These are phyloP conservation scores for Herpetomonas tarakana DNA, from an alignment of 208 protist species.

Conservation along the genomic window DNA sequence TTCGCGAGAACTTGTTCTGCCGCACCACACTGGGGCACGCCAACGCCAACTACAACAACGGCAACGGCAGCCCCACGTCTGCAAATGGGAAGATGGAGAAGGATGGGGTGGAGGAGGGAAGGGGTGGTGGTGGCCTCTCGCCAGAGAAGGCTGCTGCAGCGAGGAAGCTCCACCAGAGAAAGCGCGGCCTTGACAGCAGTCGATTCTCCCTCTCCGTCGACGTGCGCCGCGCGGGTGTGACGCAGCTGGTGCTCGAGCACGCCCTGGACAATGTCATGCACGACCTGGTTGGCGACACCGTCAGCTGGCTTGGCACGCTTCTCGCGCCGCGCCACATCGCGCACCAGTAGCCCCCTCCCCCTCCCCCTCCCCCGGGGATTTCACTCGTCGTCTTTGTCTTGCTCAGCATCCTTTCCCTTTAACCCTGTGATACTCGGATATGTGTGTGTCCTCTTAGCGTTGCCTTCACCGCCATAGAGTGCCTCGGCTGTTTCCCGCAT, in stretches of 20 bases:
- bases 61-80: no score
- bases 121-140: background rate
- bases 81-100: background rate
- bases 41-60: no score
- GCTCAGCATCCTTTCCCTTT: no score
- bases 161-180: constrained; percentile 5
- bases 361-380: background rate
- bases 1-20: constrained; percentile 1
- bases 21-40: no score
- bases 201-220: constrained; percentile 23
- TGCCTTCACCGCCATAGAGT: no score
- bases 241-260: constrained; percentile 54
- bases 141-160: background rate
- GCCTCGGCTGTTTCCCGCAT: no score
- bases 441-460: no score
- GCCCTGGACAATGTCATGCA: constrained; percentile 58
- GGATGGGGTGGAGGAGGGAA: background rate
- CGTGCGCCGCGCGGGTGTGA: constrained; percentile 36
- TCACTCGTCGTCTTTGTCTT: no score
- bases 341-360: background rate
- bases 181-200: constrained; percentile 6
- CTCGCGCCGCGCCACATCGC: no score
- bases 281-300: constrained; percentile 53
- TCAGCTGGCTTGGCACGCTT: constrained; percentile 35
- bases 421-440: no score